Evolutionary conservation across 2,329 filamentous ascomycete genomes (phyloP).

Genomic region (Fusarium napiforme): DNA sequence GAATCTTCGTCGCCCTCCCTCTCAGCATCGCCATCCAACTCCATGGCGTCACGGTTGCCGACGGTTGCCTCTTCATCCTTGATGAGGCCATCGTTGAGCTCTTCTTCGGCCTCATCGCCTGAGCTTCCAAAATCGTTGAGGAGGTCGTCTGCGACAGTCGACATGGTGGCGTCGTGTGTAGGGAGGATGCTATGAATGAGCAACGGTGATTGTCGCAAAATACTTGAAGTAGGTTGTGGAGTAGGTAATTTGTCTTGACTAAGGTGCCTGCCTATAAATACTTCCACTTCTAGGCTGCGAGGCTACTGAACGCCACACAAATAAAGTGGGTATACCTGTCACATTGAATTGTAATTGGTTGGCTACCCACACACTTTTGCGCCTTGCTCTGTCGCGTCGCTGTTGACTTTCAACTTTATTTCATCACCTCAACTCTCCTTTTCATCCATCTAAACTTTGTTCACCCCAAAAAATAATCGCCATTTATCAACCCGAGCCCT

Average conservation of each 20-base stretch:
- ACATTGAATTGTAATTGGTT: neutral
- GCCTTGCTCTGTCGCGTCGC: conserved; percentile 43
- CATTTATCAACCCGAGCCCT: neutral
- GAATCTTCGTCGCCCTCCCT: conserved; percentile 66
- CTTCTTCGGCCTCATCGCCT: conserved; percentile 78
- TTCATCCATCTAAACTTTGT: neutral
- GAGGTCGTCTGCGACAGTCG: conserved; percentile 91
- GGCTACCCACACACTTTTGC: conserved; percentile 42
- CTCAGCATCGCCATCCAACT: conserved; percentile 47
- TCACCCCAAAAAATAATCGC: neutral
- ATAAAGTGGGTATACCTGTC: neutral
- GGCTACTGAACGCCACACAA: conserved; percentile 43
- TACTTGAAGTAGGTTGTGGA: neutral
- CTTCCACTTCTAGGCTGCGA: conserved; percentile 40
- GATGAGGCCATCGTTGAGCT: conserved; percentile 62
- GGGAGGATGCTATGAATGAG: conserved; percentile 10
- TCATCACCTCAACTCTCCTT: conserved; percentile 5
- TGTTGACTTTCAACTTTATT: conserved; percentile 25
- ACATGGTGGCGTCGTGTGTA: conserved; percentile 66
- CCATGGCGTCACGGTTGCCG: conserved; percentile 65
- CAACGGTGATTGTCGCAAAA: conserved; percentile 28
- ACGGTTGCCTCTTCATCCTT: conserved; percentile 55
- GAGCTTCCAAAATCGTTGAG: conserved; percentile 76
- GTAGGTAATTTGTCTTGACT: conserved; percentile 14
- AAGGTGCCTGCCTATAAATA: conserved; percentile 33